Conservation (phyloP, 2,329 filamentous ascomycete genomes). For the Scedosporium boydii region DNA sequence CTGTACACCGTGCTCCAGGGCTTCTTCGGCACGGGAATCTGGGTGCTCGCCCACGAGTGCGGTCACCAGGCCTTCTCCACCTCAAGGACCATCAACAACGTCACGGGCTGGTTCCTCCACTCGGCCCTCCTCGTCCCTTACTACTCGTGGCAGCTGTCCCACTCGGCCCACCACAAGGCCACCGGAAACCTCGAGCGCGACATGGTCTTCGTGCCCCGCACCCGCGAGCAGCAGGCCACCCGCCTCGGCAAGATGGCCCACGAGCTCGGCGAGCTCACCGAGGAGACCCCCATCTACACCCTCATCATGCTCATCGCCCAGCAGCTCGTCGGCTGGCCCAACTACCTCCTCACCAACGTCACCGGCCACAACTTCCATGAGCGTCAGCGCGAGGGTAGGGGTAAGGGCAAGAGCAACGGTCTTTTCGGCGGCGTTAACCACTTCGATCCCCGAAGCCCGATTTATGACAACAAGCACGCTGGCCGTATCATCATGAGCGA, state of each 20-base stretch:
- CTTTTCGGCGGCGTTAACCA: conserved; percentile 79
- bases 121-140: conserved; percentile 86
- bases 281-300: conserved; percentile 88
- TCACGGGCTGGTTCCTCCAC: conserved; percentile 85
- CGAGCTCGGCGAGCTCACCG: conserved; percentile 78
- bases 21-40: conserved; percentile 57
- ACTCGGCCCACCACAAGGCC: conserved; percentile 99
- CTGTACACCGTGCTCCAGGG: conserved; percentile 69
- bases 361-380: conserved; percentile 95
- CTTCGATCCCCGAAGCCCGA: conserved; percentile 77
- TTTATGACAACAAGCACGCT: conserved; percentile 88
- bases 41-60: conserved; percentile 63
- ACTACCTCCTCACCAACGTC: conserved; percentile 85
- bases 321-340: conserved; percentile 86
- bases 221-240: conserved; percentile 68
- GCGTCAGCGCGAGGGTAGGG: conserved; percentile 84
- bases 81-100: conserved; percentile 85
- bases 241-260: conserved; percentile 66
- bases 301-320: conserved; percentile 65
- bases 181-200: conserved; percentile 95
- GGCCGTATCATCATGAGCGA: conserved; percentile 82
- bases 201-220: conserved; percentile 98
- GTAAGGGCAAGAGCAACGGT: conserved; percentile 85
- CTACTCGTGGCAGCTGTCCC: conserved; percentile 99
- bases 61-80: conserved; percentile 85